Evolutionary conservation across 176 grass and related monocot genomes (phyloP), one percentile per base, ranked within the genome.

Genomic region (Carex cristatella): DNA sequence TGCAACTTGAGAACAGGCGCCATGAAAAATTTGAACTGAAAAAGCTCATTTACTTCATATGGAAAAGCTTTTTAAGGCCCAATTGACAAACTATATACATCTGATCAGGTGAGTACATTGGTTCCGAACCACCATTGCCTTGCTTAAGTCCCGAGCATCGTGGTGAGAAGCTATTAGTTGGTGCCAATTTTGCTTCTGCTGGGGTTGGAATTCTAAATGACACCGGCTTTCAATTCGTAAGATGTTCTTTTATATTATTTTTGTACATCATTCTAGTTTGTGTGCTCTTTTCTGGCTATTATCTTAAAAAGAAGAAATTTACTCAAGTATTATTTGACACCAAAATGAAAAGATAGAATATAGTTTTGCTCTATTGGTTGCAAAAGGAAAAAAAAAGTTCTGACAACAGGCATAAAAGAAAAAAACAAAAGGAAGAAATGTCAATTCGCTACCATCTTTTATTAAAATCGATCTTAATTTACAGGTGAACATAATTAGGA

Each of bases 171-270:
- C 93, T 98, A 14, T 86, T 98, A 15, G 86, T 94, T 0, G 95
- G 95, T 76, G 95, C 95, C 18, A 98, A 98, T 86, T 98, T 98
- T 79, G 95, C 95, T 55, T 98, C 95, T 0, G 95, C 95, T 3
- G 95, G 95, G 61, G 86, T 95, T 35, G 95, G 95, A 59, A 98
- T 98, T 70, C 95, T 98, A 70, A 95, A 98, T 55, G 95, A 98
- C 86, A 98, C 95, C 0, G 95, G 95, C 46, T 87, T 94, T 61
- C 95, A 98, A 81, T 98, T 98, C 18, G 95, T 94, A 79, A 58
- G 90, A 38, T 7, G 27, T 4, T 68, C 4, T 18, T 16, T 18
- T 16, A 23, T 61, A 30, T 66, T 12, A 48, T 53, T 32, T 44
- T 31, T n/a, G 49, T 4, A 5, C 18, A 51, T 59, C 15, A 15